These are phyloP conservation scores for Fusarium drepaniforme DNA, from an alignment of 2,329 filamentous ascomycete species.

Conservation along the genomic window DNA sequence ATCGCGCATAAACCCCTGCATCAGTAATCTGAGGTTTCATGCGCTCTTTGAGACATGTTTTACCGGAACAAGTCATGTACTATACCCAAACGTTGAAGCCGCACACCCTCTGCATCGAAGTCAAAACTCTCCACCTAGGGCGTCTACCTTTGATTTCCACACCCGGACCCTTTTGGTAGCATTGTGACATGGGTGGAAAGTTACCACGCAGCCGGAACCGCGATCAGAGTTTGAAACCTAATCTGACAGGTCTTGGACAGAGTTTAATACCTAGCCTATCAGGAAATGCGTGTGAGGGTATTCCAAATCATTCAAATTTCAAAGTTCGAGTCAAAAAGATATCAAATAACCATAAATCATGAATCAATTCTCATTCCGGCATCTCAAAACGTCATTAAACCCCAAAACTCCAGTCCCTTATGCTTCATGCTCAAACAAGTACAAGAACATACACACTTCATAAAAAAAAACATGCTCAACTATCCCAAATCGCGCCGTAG, in stretches of 20 bases:
- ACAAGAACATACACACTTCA: neutral
- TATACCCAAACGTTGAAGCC: neutral
- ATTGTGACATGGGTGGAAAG: neutral
- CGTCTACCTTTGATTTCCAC: neutral
- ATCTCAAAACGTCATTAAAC: neutral
- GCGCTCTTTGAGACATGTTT: neutral
- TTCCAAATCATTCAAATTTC: neutral
- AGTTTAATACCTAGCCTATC: neutral
- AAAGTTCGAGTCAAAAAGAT: neutral
- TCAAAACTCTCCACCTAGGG: neutral
- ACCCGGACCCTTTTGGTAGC: neutral
- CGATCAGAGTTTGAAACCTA: neutral
- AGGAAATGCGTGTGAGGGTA: neutral
- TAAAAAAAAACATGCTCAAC: constrained; percentile 39
- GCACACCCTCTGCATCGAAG: neutral
- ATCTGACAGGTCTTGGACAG: neutral
- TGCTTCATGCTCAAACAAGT: neutral
- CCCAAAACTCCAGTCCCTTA: neutral
- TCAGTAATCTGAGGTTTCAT: neutral
- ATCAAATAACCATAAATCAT: neutral
- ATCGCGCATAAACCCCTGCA: neutral
- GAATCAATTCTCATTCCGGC: neutral
- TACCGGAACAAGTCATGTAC: neutral
- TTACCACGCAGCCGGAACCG: neutral
- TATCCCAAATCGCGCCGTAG: constrained; percentile 81